Evolutionary conservation across 345 rosid genomes (phyloP), one percentile per base, ranked within the genome.

Genomic region (Lenwebbia sp.): DNA sequence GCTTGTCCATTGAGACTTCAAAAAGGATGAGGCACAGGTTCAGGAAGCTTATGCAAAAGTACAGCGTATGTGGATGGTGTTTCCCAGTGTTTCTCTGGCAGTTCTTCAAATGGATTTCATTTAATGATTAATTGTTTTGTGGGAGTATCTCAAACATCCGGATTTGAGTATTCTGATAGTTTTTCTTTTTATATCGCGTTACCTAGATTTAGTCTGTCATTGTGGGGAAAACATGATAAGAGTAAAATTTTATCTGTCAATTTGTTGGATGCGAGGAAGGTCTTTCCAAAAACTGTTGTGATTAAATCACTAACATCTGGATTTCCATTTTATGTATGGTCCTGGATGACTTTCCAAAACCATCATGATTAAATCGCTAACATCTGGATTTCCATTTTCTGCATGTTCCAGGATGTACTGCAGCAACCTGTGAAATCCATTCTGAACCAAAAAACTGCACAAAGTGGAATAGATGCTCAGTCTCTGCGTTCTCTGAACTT

Each of bases 11-110:
- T 89, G 98, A 96, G 75, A 90, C 87, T 83, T 87, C 93, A 65
- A 96, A 87, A 89, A 94, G 91, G 86, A 91, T 92, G 85, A 86
- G 99, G 86, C 99, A 93, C 89, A 95, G 94, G 92, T 91, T 95
- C 84, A 92, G 86, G 90, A 97, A 94, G 88, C 94, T 96, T 50
- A 90, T 97, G 83, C 93, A 92, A 82, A 94, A 95, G 88, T 96
- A 91, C 87, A 91, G 95, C 5, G 99, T 97, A 91, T 89, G 98
- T 89, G 83, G 84, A 70, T 22, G 1, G 4, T 70, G 47, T 70
- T 74, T 83, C 37, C 6, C 41, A 54, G 37, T 70, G 49, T 21
- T 28, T 53, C 54, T 44, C 44, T 65, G 78, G 78, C 78, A 33
- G 78, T 65, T 65, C 37, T 33, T 33, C 47, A 37, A 37, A 33